Conservation (phyloP, 169 alveolate genomes). For the Eimeria tenella region DNA sequence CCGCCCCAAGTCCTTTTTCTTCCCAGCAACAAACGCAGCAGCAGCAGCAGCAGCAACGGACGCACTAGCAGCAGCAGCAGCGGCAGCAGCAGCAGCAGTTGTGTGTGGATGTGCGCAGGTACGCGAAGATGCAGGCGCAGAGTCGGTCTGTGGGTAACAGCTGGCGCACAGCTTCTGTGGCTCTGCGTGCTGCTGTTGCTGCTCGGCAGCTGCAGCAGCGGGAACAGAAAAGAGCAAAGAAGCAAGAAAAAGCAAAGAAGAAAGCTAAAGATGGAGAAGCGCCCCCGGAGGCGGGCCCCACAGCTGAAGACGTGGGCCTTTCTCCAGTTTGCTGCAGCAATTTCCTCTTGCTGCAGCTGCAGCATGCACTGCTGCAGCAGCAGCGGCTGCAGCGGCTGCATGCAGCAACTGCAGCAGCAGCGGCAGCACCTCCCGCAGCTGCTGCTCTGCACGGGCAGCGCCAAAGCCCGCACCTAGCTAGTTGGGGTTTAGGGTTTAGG, state of each 20-base stretch:
- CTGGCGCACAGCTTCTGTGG: slow-evolving; percentile 63
- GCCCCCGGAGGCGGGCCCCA: neutral
- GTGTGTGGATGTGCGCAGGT: no score
- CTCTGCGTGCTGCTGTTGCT: slow-evolving; percentile 58
- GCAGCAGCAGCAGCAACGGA: no score
- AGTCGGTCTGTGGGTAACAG: slow-evolving; percentile 75
- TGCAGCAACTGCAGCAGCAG: neutral
- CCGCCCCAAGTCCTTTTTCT: no score
- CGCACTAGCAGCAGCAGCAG: no score
- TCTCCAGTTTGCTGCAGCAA: neutral
- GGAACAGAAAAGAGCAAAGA: slow-evolving; percentile 7
- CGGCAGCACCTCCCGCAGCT: neutral
- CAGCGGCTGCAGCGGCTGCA: neutral
- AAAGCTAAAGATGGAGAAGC: slow-evolving; percentile 32
- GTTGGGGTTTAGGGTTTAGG: neutral
- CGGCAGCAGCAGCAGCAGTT: no score
- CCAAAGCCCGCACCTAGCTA: neutral
- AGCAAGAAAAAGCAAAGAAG: slow-evolving; percentile 31
- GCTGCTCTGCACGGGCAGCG: neutral
- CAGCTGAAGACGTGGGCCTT: slow-evolving; percentile 70
- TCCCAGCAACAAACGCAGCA: no score
- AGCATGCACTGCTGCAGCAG: neutral
- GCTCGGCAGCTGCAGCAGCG: slow-evolving; percentile 72
- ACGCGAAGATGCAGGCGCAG: slow-evolving; percentile 77
- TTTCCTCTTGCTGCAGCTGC: neutral